Evolutionary conservation across 2,329 filamentous ascomycete species (phyloP), one percentile per base, ranked within the genome.

Genomic region (Fusarium stilboides): DNA sequence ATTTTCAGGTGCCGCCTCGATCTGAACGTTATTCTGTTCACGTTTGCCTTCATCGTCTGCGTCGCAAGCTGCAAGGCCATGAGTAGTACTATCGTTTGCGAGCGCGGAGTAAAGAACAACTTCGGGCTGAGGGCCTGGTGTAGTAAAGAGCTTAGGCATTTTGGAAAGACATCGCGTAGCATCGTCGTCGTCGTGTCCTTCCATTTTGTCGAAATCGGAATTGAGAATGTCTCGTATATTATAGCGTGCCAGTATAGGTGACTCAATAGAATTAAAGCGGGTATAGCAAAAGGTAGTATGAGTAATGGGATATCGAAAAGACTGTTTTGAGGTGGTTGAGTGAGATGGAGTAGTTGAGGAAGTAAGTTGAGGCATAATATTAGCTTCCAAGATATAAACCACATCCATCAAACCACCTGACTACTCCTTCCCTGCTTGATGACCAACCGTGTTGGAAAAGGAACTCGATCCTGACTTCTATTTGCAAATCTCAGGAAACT

Each of bases 121-220:
- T 19, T 72, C 62, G 10, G 51, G 15, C 14, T 64, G 59, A 34
- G 24, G n/a, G 22, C 44, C 46, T 12, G 65, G 37, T 14, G 56
- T 33, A 17, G 61, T 51, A 13, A 71, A 71, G 24, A 66, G 53
- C 24, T 57, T 68, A 6, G 72, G 68, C 6, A 68, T 59, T 14
- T 54, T 71, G 34, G 72, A 66, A 42, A 73, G 70, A 19, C 63
- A 74, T 28, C 59, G 57, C 6, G 46, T 39, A 13, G 43, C 55
- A 34, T 67, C 46, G 19, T 66, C 56, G 19, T 66, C 56, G 19
- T 60, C 45, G 20, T 70, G 26, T 42, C 54, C 65, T 74, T 67
- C 74, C 63, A 73, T 73, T 20, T 36, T 53, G 33, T 53, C 24
- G 20, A 64, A 28, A 52, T 15, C 36, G 19, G 14, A n/a, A 28